Base-by-base conservation (phyloP, 2,329 filamentous ascomycete species). In the Sporothrix inflata region DNA sequence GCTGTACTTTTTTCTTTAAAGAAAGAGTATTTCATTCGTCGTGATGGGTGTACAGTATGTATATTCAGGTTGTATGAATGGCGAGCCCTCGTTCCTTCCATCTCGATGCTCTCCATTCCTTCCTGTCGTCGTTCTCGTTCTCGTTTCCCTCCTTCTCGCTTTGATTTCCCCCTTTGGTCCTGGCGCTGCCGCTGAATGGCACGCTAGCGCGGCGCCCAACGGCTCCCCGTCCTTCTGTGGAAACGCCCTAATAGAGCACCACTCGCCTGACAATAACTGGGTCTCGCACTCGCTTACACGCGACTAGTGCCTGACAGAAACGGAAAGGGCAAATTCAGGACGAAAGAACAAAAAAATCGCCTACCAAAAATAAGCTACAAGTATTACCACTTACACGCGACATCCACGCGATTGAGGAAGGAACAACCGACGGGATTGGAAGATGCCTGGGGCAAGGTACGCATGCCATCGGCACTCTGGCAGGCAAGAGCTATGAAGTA, bases 81-180 rank as follows among this genome's bases (percentile, higher is more conserved):
- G 30, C 30, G 3, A 34, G 30, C 30, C 30, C 6, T 57, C 53
- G 24, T 14, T 34, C 27, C 4, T 34, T 57, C 24, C 24, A 12
- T 55, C 21, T 11, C 19, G 12, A 30, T 24, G 14, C 51, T 30
- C 21, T 60, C 55, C 55, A 11, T 40, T 34, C 55, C 34, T 42
- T 53, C 19, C n/a, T 21, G 19, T 1, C n/a, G 8, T 38, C 66
- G 66, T 53, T 69, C 30, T 69, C 49, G 30, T 69, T 71, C 49
- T 71, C 57, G 55, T 71, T 71, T 65, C 30, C n/a, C 11, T 65
- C n/a, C 42, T 7, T 34, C 53, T 72, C 53, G 57, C 45, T 71
- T 65, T 27, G 12, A 30, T 63, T 70, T 70, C 45, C 69, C 57
- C 21, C 42, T 63, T 63, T 70, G 55, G 69, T 42, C 42, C 34